These are phyloP conservation scores for Penicillium paradoxum DNA, from an alignment of 495 filamentous ascomycete species.

Conservation along the genomic window DNA sequence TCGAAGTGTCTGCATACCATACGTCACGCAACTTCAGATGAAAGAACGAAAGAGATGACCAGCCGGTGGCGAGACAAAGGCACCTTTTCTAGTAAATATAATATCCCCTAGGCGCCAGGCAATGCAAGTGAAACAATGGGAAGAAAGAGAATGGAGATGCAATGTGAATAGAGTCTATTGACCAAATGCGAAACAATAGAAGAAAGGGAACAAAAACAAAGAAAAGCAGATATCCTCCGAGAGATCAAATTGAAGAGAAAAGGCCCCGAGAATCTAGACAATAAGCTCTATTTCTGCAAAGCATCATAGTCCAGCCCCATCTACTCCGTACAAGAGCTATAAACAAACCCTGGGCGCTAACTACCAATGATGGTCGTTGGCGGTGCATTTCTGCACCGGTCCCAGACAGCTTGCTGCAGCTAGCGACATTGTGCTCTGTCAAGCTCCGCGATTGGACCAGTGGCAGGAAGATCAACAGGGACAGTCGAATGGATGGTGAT, in stretches of 20 bases:
- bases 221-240: not conserved
- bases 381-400: constrained; percentile 10
- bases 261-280: not conserved
- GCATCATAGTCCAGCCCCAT: constrained; percentile 3
- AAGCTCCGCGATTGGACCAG: constrained; percentile 9
- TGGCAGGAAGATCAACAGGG: constrained; percentile 13
- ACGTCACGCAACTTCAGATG: not conserved
- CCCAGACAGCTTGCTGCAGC: constrained; percentile 15
- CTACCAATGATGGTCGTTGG: not conserved
- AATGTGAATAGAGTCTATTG: constrained; percentile 2
- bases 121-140: constrained; percentile 21
- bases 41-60: not conserved
- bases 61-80: constrained; percentile 7
- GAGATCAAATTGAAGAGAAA: not conserved
- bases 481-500: not conserved
- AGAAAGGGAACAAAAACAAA: not conserved
- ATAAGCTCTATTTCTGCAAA: constrained; percentile 8
- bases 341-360: not conserved
- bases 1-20: constrained; percentile 15
- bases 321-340: constrained; percentile 7
- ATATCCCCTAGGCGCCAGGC: not conserved
- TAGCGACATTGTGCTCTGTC: not conserved
- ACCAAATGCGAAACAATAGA: not conserved
- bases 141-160: constrained; percentile 10
- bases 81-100: constrained; percentile 19